Evolutionary conservation across 495 filamentous ascomycete species (phyloP), one percentile per base, ranked within the genome.

Genomic region (Neurospora tetraspora): DNA sequence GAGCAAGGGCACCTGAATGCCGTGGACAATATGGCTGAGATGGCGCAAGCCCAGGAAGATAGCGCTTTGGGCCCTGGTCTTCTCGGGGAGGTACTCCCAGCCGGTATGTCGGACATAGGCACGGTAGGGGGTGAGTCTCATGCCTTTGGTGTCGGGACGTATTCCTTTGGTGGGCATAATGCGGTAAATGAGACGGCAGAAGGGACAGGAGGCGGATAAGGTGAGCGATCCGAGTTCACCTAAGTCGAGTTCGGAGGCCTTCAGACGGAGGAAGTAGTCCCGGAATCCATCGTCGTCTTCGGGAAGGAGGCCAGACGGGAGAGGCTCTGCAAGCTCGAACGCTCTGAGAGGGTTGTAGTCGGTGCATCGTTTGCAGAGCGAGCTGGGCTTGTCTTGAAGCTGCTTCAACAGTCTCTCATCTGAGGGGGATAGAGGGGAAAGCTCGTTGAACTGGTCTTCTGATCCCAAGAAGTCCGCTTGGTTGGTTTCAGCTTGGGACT

Each of bases 171-270:
- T 70, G 8, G 72, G 73, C n/a, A 75, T 71, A n/a, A 74, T 69
- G 2, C 75, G 73, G 34, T 72, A 78, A 42, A 78, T 75, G 27
- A 78, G 45, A 5, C 74, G 70, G 39, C 73, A 77, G 10, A 78
- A 6, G 12, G 75, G 75, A n/a, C 73, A 76, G 3, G 69, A 59
- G 0, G 73, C 68, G 0, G 42, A 18, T 6, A 78, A 68, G 8
- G 68, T 5, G 6, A 77, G 45, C 0, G 70, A 73, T 8, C 73
- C 68, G 31, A 78, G 71, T 14, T 61, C 42, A 16, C 71, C 73
- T 0, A 78, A 43, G 1, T 39, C 31, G 10, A 73, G 74, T 5
- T 59, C 37, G 14, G 34, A 34, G 6, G 27, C 0, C 7, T 65
- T 65, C 14, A 65, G 12, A 1, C 53, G 27, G 7, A 7, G 11